Conservation (phyloP, 2,329 filamentous ascomycete species). For the Hymenoscyphus scutula region DNA sequence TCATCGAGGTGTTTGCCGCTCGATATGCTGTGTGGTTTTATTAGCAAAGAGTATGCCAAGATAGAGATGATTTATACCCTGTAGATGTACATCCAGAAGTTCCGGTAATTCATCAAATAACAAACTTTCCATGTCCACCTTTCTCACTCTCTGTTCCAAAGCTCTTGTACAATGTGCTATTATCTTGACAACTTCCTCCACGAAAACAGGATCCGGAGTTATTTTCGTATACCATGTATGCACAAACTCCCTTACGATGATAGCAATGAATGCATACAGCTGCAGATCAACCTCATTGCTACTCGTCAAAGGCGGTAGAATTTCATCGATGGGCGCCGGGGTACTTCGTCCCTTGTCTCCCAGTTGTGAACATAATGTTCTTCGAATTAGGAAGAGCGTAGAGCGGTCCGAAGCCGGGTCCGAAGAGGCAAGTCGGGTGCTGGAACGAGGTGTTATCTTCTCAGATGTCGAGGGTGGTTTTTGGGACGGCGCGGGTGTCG, state of each 20-base stretch:
- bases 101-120: constrained; percentile 85
- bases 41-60: constrained; percentile 14
- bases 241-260: constrained; percentile 86
- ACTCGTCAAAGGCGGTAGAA: constrained; percentile 88
- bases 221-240: constrained; percentile 92
- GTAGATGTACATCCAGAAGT: constrained; percentile 75
- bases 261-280: constrained; percentile 86
- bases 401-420: constrained; percentile 71
- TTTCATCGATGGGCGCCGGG: constrained; percentile 68
- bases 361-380: constrained; percentile 74
- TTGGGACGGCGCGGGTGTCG: constrained; percentile 21
- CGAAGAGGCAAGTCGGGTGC: constrained; percentile 36
- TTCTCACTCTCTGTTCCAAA: constrained; percentile 79
- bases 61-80: constrained; percentile 52
- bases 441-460: constrained; percentile 27
- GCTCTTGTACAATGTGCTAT: constrained; percentile 89
- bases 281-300: constrained; percentile 92
- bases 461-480: constrained; percentile 18
- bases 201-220: constrained; percentile 84
- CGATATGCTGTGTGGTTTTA: constrained; percentile 61
- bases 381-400: constrained; percentile 78
- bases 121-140: constrained; percentile 78
- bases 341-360: constrained; percentile 54
- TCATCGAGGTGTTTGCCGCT: constrained; percentile 57
- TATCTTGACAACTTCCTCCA: constrained; percentile 83